Conservation (phyloP, 208 protist species). For the Leishmania gerbilli region DNA sequence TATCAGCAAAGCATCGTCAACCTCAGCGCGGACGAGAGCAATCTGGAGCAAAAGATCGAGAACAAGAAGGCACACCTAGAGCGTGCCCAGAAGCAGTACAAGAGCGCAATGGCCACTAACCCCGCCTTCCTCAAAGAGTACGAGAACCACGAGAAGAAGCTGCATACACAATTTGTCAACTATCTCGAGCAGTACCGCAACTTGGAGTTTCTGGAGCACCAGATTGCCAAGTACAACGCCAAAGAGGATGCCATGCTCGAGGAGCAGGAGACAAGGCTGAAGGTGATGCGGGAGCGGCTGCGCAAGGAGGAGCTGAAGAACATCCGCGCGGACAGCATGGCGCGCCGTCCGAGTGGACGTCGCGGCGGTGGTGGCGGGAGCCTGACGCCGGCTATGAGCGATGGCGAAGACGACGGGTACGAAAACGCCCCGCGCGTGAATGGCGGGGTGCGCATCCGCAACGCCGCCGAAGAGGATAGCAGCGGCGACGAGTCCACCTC, state of each 20-base stretch:
- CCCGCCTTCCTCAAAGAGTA: conserved; percentile 95
- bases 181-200: conserved; percentile 96
- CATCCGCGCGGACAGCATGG: conserved; percentile 53
- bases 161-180: conserved; percentile 91
- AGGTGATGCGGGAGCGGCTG: conserved; percentile 89
- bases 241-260: conserved; percentile 84
- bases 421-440: conserved; percentile 16
- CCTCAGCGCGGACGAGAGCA: conserved; percentile 90
- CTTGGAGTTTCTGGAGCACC: conserved; percentile 93
- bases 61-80: conserved; percentile 95
- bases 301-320: conserved; percentile 89
- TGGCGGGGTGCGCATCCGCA: conserved; percentile 27
- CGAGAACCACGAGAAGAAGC: conserved; percentile 90
- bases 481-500: conserved; percentile 48
- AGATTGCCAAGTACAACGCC: conserved; percentile 89
- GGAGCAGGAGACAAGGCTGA: conserved; percentile 87
- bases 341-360: conserved; percentile 20
- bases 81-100: conserved; percentile 91
- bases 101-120: conserved; percentile 87
- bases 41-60: conserved; percentile 95
- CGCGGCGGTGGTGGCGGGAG: conserved; percentile 8
- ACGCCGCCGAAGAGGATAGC: conserved; percentile 66
- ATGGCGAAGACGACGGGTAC: conserved; percentile 53
- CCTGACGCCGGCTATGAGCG: conserved; percentile 21
- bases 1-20: conserved; percentile 85